These are phyloP conservation scores for Claviceps sp. DNA, from an alignment of 2,329 filamentous ascomycete species.

Conservation along the genomic window DNA sequence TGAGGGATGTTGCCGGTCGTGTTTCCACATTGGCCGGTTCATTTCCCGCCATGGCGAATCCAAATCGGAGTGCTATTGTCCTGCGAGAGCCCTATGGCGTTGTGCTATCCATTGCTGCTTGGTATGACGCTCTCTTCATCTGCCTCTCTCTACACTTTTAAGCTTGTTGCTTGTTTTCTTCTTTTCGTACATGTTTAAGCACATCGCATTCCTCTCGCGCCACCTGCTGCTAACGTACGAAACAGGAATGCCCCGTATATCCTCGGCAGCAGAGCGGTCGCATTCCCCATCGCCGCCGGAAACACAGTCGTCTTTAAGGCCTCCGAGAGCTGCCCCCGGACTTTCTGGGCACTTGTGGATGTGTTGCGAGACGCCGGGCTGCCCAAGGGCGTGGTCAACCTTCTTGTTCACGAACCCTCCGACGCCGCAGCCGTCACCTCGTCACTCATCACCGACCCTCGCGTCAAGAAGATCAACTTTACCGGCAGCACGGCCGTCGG, in stretches of 20 bases:
- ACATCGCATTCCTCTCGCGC: background rate
- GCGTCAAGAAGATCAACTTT: slow-evolving; percentile 73
- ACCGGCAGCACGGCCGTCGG: slow-evolving; percentile 68
- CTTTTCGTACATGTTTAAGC: too few relatives aligned
- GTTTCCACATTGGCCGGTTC: slow-evolving; percentile 25
- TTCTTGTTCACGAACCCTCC: slow-evolving; percentile 51
- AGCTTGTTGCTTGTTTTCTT: background rate
- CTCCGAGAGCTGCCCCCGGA: slow-evolving; percentile 53
- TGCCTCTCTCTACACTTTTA: background rate
- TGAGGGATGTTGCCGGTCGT: slow-evolving; percentile 30
- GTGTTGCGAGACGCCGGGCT: slow-evolving; percentile 63
- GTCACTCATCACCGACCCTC: slow-evolving; percentile 51
- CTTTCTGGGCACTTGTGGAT: slow-evolving; percentile 47
- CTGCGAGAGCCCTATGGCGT: slow-evolving; percentile 69
- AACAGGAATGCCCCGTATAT: slow-evolving; percentile 44
- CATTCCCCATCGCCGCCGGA: slow-evolving; percentile 59
- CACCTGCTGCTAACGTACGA: background rate
- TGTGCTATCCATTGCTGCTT: slow-evolving; percentile 66
- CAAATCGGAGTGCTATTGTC: slow-evolving; percentile 41
- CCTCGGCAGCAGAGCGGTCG: slow-evolving; percentile 39
- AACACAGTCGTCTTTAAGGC: slow-evolving; percentile 66
- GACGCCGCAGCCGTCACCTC: slow-evolving; percentile 56
- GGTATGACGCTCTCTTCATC: slow-evolving; percentile 38
- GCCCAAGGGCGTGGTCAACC: slow-evolving; percentile 60
- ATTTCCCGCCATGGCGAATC: slow-evolving; percentile 20